Evolutionary conservation across 2,329 filamentous ascomycete genomes (phyloP).

Genomic region (Neofusicoccum cordaticola): DNA sequence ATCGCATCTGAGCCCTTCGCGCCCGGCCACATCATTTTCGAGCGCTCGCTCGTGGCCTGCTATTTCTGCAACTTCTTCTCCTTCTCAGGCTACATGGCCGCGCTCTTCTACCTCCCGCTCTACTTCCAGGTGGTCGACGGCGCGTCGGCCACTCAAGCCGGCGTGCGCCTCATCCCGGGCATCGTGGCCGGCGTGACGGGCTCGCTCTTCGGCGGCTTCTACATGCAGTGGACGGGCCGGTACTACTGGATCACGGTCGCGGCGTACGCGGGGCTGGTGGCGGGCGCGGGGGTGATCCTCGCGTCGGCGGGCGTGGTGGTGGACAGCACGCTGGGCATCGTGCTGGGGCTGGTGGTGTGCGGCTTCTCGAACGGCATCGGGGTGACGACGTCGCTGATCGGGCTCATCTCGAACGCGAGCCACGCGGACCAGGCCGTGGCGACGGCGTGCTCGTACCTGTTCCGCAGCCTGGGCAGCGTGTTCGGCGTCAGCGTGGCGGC

Average conservation of each 20-base stretch:
- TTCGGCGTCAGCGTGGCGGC: conserved; percentile 67
- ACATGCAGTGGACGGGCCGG: conserved; percentile 68
- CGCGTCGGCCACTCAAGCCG: conserved; percentile 61
- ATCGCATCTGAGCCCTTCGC: conserved; percentile 71
- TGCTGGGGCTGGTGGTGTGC: conserved; percentile 56
- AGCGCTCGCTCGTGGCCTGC: conserved; percentile 62
- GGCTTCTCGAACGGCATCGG: conserved; percentile 58
- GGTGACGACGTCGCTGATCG: conserved; percentile 70
- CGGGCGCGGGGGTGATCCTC: conserved; percentile 57
- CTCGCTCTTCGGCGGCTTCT: conserved; percentile 61
- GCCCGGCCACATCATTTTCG: conserved; percentile 69
- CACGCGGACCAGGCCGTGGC: conserved; percentile 69
- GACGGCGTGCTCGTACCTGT: conserved; percentile 77
- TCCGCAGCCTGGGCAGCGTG: conserved; percentile 68
- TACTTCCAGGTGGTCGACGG: conserved; percentile 73
- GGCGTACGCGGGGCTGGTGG: conserved; percentile 53
- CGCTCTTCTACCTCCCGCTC: conserved; percentile 71
- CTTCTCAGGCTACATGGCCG: conserved; percentile 58
- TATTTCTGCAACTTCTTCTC: conserved; percentile 73
- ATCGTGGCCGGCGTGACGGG: conserved; percentile 62
- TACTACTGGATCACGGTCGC: conserved; percentile 68
- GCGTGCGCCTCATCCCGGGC: conserved; percentile 64
- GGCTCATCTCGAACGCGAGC: conserved; percentile 66
- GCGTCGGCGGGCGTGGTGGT: conserved; percentile 55
- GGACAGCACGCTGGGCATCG: conserved; percentile 52